Evolutionary conservation across 2,329 filamentous ascomycete genomes (phyloP).

Genomic region (Trichoderma brevicompactum): DNA sequence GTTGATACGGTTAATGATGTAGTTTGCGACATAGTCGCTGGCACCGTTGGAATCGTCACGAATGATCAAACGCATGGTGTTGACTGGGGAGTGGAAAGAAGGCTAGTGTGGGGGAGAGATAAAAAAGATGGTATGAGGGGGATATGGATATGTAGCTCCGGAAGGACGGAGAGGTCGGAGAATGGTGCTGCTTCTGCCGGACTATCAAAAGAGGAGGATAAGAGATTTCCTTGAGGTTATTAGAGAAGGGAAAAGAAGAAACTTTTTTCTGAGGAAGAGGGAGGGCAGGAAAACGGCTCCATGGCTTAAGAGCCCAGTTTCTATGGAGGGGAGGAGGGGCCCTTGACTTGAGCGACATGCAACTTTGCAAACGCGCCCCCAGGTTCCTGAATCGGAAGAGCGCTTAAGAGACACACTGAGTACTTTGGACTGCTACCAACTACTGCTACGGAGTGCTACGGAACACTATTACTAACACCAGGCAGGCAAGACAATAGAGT

Average conservation of each 20-base stretch:
- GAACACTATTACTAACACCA: neutral
- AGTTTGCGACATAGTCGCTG: constrained; percentile 78
- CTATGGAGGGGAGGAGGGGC: constrained; percentile 24
- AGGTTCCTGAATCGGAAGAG: constrained; percentile 29
- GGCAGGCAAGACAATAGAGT: neutral
- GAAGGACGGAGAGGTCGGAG: neutral
- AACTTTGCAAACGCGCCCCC: constrained; percentile 14
- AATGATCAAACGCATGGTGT: constrained; percentile 78
- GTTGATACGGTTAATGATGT: constrained; percentile 82
- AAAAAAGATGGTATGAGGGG: constrained; percentile 8
- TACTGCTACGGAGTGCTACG: neutral
- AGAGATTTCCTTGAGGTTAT: neutral
- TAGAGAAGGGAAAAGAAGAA: constrained; percentile 4
- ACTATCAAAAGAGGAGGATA: neutral
- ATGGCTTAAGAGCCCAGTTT: constrained; percentile 26
- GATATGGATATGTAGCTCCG: constrained; percentile 11
- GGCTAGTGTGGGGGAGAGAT: neutral
- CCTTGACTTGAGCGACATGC: constrained; percentile 16
- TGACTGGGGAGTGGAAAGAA: constrained; percentile 31
- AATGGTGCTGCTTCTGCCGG: neutral
- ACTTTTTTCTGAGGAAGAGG: constrained; percentile 14
- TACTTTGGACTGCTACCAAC: neutral
- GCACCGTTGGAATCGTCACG: constrained; percentile 70
- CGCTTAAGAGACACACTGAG: constrained; percentile 5
- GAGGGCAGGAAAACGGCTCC: constrained; percentile 23